Conservation (phyloP, 495 filamentous ascomycete species). For the Penicillium nucicola region DNA sequence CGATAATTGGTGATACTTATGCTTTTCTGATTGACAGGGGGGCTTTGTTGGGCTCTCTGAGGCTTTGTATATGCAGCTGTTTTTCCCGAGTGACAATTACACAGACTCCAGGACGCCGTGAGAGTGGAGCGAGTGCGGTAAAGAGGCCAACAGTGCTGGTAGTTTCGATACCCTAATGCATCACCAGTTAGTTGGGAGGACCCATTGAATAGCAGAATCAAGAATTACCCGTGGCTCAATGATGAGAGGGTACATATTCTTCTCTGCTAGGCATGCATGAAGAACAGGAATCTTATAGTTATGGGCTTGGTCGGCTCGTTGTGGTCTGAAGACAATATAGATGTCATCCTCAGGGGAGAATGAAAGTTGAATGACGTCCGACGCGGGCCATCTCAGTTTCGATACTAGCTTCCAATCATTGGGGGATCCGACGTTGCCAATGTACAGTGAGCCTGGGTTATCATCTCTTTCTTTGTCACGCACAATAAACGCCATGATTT, state of each 20-base stretch:
- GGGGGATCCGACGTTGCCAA: neutral
- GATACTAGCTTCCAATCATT: neutral
- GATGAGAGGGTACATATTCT: neutral
- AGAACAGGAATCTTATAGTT: constrained; percentile 3
- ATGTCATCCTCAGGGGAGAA: constrained; percentile 21
- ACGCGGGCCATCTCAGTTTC: constrained; percentile 17
- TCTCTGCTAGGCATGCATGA: neutral
- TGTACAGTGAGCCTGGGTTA: constrained; percentile 1
- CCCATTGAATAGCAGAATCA: neutral
- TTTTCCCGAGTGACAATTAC: constrained; percentile 27
- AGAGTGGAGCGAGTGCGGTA: constrained; percentile 24
- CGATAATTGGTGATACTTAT: constrained; percentile 27
- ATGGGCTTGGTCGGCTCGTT: constrained; percentile 12
- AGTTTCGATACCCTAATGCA: constrained; percentile 18
- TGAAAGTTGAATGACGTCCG: constrained; percentile 19
- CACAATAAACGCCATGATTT: constrained; percentile 19
- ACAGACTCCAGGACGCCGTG: constrained; percentile 13
- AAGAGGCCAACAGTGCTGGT: constrained; percentile 24
- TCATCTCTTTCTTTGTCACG: constrained; percentile 6
- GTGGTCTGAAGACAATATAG: constrained; percentile 24
- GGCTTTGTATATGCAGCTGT: constrained; percentile 20
- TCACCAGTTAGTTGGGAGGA: neutral
- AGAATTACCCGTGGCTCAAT: neutral
- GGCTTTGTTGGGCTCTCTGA: neutral
- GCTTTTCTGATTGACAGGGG: constrained; percentile 8